phyloP scores from a whole-genome alignment of 331 rosid genomes.

The Acacia concinna region DNA sequence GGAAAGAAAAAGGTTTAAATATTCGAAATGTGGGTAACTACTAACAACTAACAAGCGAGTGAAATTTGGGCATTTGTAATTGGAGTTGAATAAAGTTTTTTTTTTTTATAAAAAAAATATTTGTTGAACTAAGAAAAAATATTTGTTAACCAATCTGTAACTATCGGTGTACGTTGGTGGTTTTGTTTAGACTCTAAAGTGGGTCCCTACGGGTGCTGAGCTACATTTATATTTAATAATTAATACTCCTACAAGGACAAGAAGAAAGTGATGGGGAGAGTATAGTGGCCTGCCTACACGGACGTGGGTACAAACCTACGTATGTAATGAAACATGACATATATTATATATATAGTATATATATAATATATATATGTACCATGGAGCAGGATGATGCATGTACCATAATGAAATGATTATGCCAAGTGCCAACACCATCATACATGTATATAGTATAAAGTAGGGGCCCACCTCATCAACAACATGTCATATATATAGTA shows the following conservation, averaged over 20 bases:
- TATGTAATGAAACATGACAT: not conserved
- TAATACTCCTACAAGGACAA: not conserved
- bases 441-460: not conserved
- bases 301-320: not conserved
- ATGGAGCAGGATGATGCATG: not conserved
- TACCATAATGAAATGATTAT: not conserved
- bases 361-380: not conserved
- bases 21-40: too few relatives aligned
- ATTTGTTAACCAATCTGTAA: not conserved
- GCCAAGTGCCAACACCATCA: not conserved
- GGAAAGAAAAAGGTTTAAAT: not conserved
- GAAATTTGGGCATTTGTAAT: too few relatives aligned
- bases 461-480: not conserved
- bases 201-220: slow-evolving; percentile 16
- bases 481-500: too few relatives aligned
- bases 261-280: not conserved
- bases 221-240: not conserved
- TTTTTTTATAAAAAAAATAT: too few relatives aligned
- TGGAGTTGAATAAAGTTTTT: too few relatives aligned
- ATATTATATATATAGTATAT: too few relatives aligned
- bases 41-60: too few relatives aligned
- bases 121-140: not conserved
- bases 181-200: not conserved
- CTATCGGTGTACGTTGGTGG: not conserved
- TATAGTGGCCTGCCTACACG: not conserved